Evolutionary conservation across 352 stramenopile genomes (phyloP).

Genomic region (Pythium volutum): DNA sequence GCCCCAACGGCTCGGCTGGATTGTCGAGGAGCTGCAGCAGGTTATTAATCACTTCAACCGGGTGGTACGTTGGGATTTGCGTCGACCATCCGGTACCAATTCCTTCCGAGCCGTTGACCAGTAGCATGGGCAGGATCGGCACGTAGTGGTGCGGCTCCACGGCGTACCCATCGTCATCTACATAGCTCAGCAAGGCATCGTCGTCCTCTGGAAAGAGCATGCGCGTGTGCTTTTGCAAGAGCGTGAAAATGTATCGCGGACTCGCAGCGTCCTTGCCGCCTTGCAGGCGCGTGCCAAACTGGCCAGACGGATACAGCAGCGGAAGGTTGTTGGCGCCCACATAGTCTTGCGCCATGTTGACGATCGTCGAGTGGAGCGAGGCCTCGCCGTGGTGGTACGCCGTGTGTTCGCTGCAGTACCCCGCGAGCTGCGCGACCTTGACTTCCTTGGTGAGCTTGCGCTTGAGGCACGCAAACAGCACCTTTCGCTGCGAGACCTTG

Average conservation of each 20-base stretch:
- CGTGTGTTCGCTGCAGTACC: constrained; percentile 96
- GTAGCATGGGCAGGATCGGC: constrained; percentile 93
- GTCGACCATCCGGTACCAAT: constrained; percentile 99
- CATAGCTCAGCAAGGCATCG: constrained; percentile 95
- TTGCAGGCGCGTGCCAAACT: constrained; percentile 99
- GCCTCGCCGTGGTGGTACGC: constrained; percentile 99
- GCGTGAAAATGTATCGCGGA: constrained; percentile 99
- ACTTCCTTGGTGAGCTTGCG: constrained; percentile 98
- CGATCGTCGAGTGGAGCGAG: constrained; percentile 97
- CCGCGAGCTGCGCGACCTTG: constrained; percentile 99
- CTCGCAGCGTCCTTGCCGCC: constrained; percentile 98
- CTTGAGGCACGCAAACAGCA: constrained; percentile 98
- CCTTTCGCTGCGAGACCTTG: constrained; percentile 97
- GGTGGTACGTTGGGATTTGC: constrained; percentile 94
- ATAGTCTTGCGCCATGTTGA: constrained; percentile 99
- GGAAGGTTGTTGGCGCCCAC: constrained; percentile 99
- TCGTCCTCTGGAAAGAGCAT: constrained; percentile 98
- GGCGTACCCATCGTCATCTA: constrained; percentile 97
- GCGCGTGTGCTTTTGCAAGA: constrained; percentile 94
- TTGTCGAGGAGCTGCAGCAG: constrained; percentile 80
- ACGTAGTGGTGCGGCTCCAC: constrained; percentile 99
- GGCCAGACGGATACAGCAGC: constrained; percentile 95
- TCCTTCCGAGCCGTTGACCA: constrained; percentile 98
- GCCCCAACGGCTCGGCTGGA: constrained; percentile 42
- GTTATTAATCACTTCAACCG: constrained; percentile 95